Conservation (phyloP, 257 asterid species). For the Ajuga chamaepitys region DNA sequence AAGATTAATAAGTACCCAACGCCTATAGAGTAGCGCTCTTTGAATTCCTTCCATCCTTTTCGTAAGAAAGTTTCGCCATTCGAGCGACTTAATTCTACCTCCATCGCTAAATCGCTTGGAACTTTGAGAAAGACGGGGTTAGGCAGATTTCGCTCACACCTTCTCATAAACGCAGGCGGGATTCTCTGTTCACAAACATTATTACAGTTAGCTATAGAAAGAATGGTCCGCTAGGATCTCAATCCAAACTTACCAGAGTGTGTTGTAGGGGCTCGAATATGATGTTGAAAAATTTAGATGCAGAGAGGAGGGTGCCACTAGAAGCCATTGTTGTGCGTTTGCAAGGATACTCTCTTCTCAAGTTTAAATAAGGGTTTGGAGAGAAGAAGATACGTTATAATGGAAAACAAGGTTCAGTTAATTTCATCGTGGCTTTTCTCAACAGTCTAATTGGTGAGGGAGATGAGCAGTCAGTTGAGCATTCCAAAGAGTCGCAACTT, state of each 20-base stretch:
- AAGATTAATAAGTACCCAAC: conserved; percentile 28
- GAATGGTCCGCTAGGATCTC: no score
- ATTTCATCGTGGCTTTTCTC: no score
- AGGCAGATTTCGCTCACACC: conserved; percentile 16
- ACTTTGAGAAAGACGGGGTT: conserved; percentile 23
- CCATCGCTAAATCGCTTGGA: conserved; percentile 22
- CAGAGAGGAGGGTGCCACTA: no score
- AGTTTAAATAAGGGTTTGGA: no score
- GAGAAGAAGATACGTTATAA: no score
- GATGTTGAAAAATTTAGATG: conserved; percentile 16
- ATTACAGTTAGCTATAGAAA: not conserved
- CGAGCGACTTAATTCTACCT: conserved; percentile 20
- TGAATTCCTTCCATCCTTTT: conserved; percentile 36
- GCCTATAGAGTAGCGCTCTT: conserved; percentile 15
- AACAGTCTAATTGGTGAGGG: no score
- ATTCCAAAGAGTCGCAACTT: no score
- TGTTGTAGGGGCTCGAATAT: not conserved
- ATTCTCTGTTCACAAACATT: conserved; percentile 25
- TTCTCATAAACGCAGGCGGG: conserved; percentile 24
- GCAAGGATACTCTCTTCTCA: no score
- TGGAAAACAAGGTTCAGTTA: no score
- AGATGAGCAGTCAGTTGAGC: no score
- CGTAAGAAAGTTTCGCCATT: conserved; percentile 22
- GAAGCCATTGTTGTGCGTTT: no score
- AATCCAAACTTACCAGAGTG: conserved; percentile 32